phyloP scores from a whole-genome alignment of 1,284 basidiomycete genomes.

The Sporisorium graminicola region DNA sequence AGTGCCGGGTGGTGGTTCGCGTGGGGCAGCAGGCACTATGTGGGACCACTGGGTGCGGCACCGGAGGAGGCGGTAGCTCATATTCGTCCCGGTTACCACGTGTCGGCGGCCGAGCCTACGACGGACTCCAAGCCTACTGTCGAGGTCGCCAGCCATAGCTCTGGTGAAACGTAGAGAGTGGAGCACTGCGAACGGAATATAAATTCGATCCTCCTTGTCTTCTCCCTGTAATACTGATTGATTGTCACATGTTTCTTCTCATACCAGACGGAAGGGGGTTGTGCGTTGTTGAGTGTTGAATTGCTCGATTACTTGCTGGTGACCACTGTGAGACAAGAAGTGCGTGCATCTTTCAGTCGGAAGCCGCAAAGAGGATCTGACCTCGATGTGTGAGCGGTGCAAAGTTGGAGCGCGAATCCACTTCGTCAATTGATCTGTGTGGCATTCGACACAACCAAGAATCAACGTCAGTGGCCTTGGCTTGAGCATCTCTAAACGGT shows the following conservation, averaged over 20 bases:
- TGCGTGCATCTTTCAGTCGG: neutral
- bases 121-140: conserved; percentile 17
- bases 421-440: conserved; percentile 81
- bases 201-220: neutral
- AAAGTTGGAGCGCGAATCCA: conserved; percentile 81
- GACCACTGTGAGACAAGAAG: neutral
- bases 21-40: conserved; percentile 49
- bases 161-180: conserved; percentile 22
- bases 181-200: neutral
- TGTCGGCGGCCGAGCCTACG: neutral
- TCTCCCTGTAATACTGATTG: too few relatives aligned
- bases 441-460: neutral
- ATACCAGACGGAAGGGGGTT: neutral
- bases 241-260: neutral
- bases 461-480: neutral
- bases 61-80: conserved; percentile 21
- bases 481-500: neutral
- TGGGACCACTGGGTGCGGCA: conserved; percentile 46
- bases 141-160: conserved; percentile 25
- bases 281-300: neutral
- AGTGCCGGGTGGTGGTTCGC: conserved; percentile 47
- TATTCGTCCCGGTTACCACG: conserved; percentile 2
- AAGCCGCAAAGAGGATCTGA: conserved; percentile 55
- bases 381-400: conserved; percentile 79
- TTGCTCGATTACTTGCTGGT: neutral